A percentile compares a stretch with the other conserved stretches of the same genome.
Evolutionary conservation across 2,329 filamentous ascomycete species (phyloP).

Genomic region (Fusarium circinatum): DNA sequence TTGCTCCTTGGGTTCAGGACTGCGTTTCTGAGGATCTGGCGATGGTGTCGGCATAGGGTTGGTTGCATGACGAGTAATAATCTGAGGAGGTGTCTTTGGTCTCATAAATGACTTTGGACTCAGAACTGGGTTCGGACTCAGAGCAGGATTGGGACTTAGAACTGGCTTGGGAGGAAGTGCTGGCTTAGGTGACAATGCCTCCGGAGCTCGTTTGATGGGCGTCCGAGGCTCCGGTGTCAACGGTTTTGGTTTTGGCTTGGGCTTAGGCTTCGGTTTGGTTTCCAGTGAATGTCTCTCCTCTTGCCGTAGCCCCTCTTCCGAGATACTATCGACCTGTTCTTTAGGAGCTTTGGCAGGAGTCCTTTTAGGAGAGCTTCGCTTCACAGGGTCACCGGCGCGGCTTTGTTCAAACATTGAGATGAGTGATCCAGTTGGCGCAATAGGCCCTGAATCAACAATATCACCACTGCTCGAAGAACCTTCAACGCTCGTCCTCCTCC

Average conservation of each 20-base stretch:
- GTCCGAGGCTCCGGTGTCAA: slow-evolving; percentile 35
- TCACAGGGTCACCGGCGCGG: slow-evolving; percentile 47
- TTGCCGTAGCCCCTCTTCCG: slow-evolving; percentile 13
- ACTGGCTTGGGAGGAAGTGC: slow-evolving; percentile 45
- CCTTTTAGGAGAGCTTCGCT: slow-evolving; percentile 45
- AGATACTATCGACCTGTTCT: slow-evolving; percentile 20
- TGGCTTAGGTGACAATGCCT: slow-evolving; percentile 49
- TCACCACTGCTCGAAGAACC: slow-evolving; percentile 43
- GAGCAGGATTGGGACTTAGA: background rate
- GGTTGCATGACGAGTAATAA: slow-evolving; percentile 36
- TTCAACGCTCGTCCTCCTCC: slow-evolving; percentile 47
- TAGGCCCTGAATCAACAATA: slow-evolving; percentile 62
- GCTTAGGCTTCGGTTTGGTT: slow-evolving; percentile 43
- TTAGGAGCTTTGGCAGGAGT: slow-evolving; percentile 23
- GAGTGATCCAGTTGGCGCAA: slow-evolving; percentile 70
- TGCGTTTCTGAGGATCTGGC: slow-evolving; percentile 46
- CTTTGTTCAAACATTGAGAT: slow-evolving; percentile 75
- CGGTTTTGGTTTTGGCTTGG: slow-evolving; percentile 39
- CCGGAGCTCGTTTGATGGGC: slow-evolving; percentile 35
- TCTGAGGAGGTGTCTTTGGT: slow-evolving; percentile 45
- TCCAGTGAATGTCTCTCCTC: slow-evolving; percentile 28
- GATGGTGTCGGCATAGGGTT: slow-evolving; percentile 39
- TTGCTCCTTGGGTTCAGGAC: slow-evolving; percentile 7
- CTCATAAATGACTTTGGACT: slow-evolving; percentile 44
- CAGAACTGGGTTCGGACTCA: background rate